Base-by-base conservation (phyloP, 352 stramenopile species). In the Globisporangium yorkense region DNA sequence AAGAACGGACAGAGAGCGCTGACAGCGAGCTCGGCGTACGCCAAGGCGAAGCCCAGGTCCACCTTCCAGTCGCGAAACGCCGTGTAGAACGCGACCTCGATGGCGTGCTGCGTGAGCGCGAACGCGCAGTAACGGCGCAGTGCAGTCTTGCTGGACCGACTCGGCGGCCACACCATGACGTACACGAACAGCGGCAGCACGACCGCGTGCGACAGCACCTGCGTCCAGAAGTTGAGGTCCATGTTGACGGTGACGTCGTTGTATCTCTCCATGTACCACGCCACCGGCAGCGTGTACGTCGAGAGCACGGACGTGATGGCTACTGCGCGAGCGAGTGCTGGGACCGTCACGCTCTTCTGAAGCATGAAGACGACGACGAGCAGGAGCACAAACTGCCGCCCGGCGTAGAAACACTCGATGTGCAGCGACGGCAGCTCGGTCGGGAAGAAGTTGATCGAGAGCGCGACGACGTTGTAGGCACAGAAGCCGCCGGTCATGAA, bases 81-180 rank as follows among this genome's bases (percentile, higher is more conserved):
- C 24, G 57, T 59, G 39, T 69, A 70, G 29, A 65, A 64, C n/a
- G 43, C 51, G 33, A 72, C 61, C 35, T 56, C 35, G 27, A 83
- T 50, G 3, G 39, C 55, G 20, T 76, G 75, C 48, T 78, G 71
- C 0, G 66, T 59, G 40, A 75, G 55, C 2, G 67, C 54, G 45
- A 83, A 80, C 10, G 58, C 31, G 37, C 63, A 72, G 57, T 73
- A 80, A 47, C 72, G 58, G 21, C 71, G 67, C 27, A 77, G 51
- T 6, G 68, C 66, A 3, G 50, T 43, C 29, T 65, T 72, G 40
- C 37, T 74, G 12, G 70, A 63, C 16, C 67, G 61, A 18, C 57
- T 61, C 18, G 65, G 67, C 41, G 67, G 65, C 13, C 57, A 21
- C n/a, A 65, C 31, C 21, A 62, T 54, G n/a, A 75, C 48, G 35